These are phyloP conservation scores for Ustilago trichophora DNA, from an alignment of 1,284 basidiomycete species.

Conservation along the genomic window DNA sequence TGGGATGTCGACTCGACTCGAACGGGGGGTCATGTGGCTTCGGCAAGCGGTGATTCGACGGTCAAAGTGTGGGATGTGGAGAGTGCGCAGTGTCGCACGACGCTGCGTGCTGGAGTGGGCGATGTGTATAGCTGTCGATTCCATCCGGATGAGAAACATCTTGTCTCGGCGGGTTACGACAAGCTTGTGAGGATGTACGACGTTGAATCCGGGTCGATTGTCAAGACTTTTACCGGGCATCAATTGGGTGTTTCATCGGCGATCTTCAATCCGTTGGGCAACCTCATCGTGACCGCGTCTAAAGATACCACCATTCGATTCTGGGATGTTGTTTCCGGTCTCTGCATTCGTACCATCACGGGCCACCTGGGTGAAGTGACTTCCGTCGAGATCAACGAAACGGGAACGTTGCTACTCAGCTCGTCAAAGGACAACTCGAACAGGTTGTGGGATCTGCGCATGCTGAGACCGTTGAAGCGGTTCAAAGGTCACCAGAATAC, in stretches of 20 bases:
- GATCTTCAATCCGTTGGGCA: conserved; percentile 68
- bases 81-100: conserved; percentile 36
- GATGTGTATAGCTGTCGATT: conserved; percentile 70
- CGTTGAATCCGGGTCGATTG: conserved; percentile 67
- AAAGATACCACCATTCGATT: conserved; percentile 70
- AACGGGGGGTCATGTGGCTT: conserved; percentile 62
- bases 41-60: conserved; percentile 68
- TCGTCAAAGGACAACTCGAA: conserved; percentile 70
- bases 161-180: conserved; percentile 69
- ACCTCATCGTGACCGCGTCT: conserved; percentile 68
- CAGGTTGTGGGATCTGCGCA: conserved; percentile 62
- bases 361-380: conserved; percentile 70
- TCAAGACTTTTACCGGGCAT: conserved; percentile 70
- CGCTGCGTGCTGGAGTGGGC: conserved; percentile 58
- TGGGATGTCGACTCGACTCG: conserved; percentile 68
- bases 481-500: conserved; percentile 71
- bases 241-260: conserved; percentile 68
- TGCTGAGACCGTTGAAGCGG: conserved; percentile 66
- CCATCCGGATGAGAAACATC: conserved; percentile 66
- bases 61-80: conserved; percentile 68
- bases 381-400: conserved; percentile 69
- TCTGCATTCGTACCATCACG: conserved; percentile 68
- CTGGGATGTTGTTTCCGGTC: conserved; percentile 70
- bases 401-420: conserved; percentile 68
- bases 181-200: conserved; percentile 69